Base-by-base conservation (phyloP, 345 rosid species). In the Melastoma malabathricum region DNA sequence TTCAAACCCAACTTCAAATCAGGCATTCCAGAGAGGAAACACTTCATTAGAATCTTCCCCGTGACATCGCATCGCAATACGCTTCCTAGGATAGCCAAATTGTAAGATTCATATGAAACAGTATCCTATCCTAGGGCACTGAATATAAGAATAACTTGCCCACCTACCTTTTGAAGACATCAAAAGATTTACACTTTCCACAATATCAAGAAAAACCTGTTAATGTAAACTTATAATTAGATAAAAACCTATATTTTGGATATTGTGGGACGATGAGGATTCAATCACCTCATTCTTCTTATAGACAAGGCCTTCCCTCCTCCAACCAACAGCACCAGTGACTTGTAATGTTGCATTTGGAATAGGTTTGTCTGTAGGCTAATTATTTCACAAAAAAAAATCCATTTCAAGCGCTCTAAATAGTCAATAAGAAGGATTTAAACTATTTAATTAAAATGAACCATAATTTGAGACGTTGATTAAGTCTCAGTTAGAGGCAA, bases 21-120 rank as follows among this genome's bases (percentile, higher is more conserved):
- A 69, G 97, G 99, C 99, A 93, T 93, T 75, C 97, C 99, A 54
- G 96, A 88, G 50, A 93, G 92, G 68, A 93, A 88, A 68, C 99
- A 92, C 75, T 92, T 93, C 99, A 93, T 88, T 50, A 88, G 80
- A 55, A 93, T 69, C 79, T 93, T 93, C 48, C 99, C 97, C 14
- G 94, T 88, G 59, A 88, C 99, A 71, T 93, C 99, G 69, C 99
- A 93, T 18, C 94, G 92, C 22, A 93, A 75, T 47, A 88, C 97
- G 17, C 80, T 85, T 50, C 99, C 99, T 93, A 69, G 29, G 60
- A 64, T 56, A 51, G 46, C 47, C 44, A 68, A 46, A 48, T 66
- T 51, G 29, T 13, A 19, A 34, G 41, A 34, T 34, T 64, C 59
- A 41, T 56, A 50, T 43, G 52, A 47, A 51, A 13, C 53, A 47